Base-by-base conservation (phyloP, 805 yeast genomes). In the Groenewaldozyma salmanticensis region DNA sequence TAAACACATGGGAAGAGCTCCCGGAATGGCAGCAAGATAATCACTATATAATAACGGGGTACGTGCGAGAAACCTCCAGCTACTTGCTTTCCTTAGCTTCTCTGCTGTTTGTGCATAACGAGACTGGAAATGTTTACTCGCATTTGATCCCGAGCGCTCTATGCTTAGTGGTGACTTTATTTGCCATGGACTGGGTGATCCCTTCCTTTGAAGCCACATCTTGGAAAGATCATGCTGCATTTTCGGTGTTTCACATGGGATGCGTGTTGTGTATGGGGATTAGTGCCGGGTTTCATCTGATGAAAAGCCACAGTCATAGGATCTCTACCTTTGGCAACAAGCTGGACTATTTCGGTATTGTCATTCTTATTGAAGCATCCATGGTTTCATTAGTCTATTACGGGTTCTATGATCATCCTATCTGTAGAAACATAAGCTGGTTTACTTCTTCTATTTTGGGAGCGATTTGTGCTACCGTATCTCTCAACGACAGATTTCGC, bases 21-120 rank as follows among this genome's bases (percentile, higher is more conserved):
- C 82, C 78, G 19, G 71, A 62, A 13, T 81, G 92, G 92, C 87
- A 80, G 53, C 66, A 71, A 44, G 92, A 82, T 53, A 82, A 82
- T 55, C 81, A 77, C 49, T 77, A 59, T 53, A 81, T 82, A 35
- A 55, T 64, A 32, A 63, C 75, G 0, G 86, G 86, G 3, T 82
- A 82, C 51, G 79, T 81, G 16, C 67, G 65, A 27, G 76, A 72
- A 41, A 74, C 83, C 1, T 49, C 57, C 27, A 72, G 80, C 22
- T 69, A 61, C 46, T 38, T 42, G 33, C 60, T 57, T 37, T 75
- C 81, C 43, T 42, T 76, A 15, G 49, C 61, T 31, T 71, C 82
- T 2, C 56, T 81, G 35, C 48, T 65, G 5, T 75, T 72, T 48
- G 48, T 77, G 33, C 86, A 81, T 59, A 82, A 82, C 50, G 92